phyloP scores from a whole-genome alignment of 805 yeast species.

The Saturnispora serradocipensis region DNA sequence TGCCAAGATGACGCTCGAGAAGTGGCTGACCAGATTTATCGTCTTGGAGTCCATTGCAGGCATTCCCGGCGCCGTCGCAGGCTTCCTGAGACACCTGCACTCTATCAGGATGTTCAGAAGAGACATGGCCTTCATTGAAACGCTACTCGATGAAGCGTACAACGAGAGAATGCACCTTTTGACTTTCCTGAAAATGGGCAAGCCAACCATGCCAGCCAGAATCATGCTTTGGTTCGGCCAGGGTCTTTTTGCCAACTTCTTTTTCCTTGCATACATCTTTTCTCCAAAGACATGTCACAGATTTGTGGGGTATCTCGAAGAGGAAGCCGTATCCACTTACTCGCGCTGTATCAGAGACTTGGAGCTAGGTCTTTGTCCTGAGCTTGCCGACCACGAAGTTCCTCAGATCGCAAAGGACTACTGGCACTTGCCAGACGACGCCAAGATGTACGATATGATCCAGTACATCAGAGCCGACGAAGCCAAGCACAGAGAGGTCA shows the following conservation, averaged over 20 bases:
- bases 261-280: conserved; percentile 49
- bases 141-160: conserved; percentile 65
- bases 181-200: conserved; percentile 55
- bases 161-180: conserved; percentile 71
- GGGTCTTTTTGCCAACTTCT: conserved; percentile 59
- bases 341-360: conserved; percentile 49
- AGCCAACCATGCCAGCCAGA: conserved; percentile 52
- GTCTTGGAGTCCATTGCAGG: conserved; percentile 69
- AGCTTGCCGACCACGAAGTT: conserved; percentile 34
- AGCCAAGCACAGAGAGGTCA: conserved; percentile 72
- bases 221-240: conserved; percentile 51
- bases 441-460: conserved; percentile 51
- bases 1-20: conserved; percentile 47
- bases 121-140: conserved; percentile 70
- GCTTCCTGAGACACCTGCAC: conserved; percentile 60
- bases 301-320: conserved; percentile 71
- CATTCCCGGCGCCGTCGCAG: conserved; percentile 74
- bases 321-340: conserved; percentile 66
- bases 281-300: conserved; percentile 62
- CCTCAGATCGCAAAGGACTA: conserved; percentile 56
- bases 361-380: conserved; percentile 40
- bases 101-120: conserved; percentile 51
- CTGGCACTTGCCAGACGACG: conserved; percentile 47
- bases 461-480: conserved; percentile 65
- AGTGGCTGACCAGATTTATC: conserved; percentile 55